These are phyloP conservation scores for Haplographium delicatum DNA, from an alignment of 495 filamentous ascomycete genomes.

Conservation along the genomic window DNA sequence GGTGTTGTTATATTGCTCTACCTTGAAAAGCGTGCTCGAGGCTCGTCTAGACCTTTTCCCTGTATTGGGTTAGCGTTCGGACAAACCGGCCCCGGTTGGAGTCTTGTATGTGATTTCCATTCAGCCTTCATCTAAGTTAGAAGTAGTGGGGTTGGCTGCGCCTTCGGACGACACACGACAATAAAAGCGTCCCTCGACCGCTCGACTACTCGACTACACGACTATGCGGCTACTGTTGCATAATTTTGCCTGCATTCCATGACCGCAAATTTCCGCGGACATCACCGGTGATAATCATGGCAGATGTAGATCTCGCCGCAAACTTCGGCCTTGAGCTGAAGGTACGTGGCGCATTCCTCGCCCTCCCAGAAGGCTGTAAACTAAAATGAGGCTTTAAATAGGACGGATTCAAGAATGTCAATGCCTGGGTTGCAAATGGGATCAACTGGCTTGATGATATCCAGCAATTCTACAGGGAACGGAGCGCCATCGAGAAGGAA, in stretches of 20 bases:
- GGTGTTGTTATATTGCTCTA: too few species aligned
- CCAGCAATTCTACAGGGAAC: constrained; percentile 93
- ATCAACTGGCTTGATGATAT: constrained; percentile 96
- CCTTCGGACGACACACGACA: constrained; percentile 3
- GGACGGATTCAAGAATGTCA: constrained; percentile 94
- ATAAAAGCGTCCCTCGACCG: not conserved
- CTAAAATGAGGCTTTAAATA: constrained; percentile 6
- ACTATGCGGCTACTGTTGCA: constrained; percentile 9
- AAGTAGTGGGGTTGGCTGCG: constrained; percentile 10
- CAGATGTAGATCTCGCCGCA: constrained; percentile 66
- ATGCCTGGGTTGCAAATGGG: constrained; percentile 82
- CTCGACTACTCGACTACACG: constrained; percentile 8
- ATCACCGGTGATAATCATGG: constrained; percentile 46
- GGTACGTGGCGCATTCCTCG: constrained; percentile 42
- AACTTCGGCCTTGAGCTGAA: constrained; percentile 89
- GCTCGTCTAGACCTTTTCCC: too few species aligned
- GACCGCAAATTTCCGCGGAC: too few species aligned
- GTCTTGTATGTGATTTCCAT: too few species aligned
- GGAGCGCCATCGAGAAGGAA: constrained; percentile 91
- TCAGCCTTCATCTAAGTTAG: constrained; percentile 3
- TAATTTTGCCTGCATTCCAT: constrained; percentile 13
- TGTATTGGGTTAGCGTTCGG: too few species aligned
- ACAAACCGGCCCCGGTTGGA: too few species aligned
- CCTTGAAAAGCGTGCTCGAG: too few species aligned
- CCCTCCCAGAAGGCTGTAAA: not conserved